phyloP scores from a whole-genome alignment of 140 eudicot species.

The Flaveria floridana region DNA sequence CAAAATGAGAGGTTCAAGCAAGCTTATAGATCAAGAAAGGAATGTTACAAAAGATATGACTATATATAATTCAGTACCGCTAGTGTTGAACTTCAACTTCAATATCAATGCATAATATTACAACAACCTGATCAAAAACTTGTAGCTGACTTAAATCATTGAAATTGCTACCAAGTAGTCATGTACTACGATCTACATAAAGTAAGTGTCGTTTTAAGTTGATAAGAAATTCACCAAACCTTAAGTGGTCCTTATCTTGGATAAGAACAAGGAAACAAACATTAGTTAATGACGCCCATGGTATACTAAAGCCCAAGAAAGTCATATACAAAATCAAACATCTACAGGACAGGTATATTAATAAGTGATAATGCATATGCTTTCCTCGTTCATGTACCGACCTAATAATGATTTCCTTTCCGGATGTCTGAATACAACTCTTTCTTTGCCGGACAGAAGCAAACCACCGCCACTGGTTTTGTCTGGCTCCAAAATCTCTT shows the following conservation, averaged over 20 bases:
- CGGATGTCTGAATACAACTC: conserved; percentile 51
- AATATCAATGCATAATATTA: neutral
- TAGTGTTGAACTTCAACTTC: neutral
- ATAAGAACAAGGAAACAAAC: neutral
- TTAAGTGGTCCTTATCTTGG: conserved; percentile 1
- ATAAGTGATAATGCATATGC: neutral
- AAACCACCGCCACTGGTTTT: conserved; percentile 50
- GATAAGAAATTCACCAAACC: neutral
- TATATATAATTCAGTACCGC: neutral
- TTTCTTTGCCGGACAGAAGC: conserved; percentile 58
- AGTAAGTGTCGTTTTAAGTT: neutral
- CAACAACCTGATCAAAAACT: neutral
- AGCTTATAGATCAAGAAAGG: neutral
- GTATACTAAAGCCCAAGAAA: neutral
- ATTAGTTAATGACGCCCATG: neutral
- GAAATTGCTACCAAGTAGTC: neutral
- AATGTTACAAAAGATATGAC: neutral
- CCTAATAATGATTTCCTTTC: conserved; percentile 67
- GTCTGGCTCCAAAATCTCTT: conserved; percentile 59
- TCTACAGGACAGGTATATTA: neutral
- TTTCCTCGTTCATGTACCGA: conserved; percentile 16
- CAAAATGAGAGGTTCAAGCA: neutral
- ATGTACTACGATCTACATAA: neutral
- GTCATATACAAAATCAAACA: neutral
- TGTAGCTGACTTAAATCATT: neutral